These are phyloP conservation scores for Cupressus sempervirens DNA, from an alignment of 75 land plant genomes.

Conservation along the genomic window DNA sequence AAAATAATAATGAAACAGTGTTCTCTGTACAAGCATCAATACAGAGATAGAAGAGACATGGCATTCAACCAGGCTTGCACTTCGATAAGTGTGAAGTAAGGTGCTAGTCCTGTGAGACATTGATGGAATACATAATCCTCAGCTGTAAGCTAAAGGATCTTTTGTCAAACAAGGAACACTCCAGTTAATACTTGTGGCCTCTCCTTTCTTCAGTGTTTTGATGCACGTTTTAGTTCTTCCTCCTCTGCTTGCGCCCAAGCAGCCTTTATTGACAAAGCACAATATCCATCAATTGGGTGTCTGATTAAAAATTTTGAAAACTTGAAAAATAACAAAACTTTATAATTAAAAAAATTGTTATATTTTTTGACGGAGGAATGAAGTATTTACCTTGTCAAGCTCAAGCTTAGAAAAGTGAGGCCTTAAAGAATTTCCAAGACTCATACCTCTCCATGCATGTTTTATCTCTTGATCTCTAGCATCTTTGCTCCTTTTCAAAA, in stretches of 20 bases:
- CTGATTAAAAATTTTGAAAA: background rate
- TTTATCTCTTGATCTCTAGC: slow-evolving; percentile 63
- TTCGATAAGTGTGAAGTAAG: background rate
- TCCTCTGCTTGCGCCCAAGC: slow-evolving; percentile 35
- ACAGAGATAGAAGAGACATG: background rate
- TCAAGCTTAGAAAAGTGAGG: slow-evolving; percentile 77
- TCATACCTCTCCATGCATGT: slow-evolving; percentile 79
- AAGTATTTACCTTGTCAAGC: slow-evolving; percentile 56
- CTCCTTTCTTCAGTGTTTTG: background rate
- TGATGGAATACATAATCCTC: background rate
- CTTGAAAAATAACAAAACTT: background rate
- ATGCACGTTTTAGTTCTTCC: slow-evolving; percentile 17
- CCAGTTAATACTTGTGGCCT: background rate
- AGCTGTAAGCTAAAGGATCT: background rate
- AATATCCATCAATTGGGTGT: background rate
- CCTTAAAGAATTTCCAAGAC: slow-evolving; percentile 62
- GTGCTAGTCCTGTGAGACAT: background rate
- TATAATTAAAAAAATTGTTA: background rate
- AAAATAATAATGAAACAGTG: background rate
- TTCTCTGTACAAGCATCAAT: background rate
- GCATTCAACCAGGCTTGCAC: background rate
- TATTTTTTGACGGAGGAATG: background rate
- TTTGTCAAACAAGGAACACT: background rate
- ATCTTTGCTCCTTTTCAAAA: slow-evolving; percentile 20
- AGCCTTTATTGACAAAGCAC: slow-evolving; percentile 20